Percentiles rank a stretch among this genome's conserved stretches.
These are phyloP conservation scores for Musa troglodytarum DNA, from an alignment of 176 grass and related monocot genomes.

Conservation along the genomic window DNA sequence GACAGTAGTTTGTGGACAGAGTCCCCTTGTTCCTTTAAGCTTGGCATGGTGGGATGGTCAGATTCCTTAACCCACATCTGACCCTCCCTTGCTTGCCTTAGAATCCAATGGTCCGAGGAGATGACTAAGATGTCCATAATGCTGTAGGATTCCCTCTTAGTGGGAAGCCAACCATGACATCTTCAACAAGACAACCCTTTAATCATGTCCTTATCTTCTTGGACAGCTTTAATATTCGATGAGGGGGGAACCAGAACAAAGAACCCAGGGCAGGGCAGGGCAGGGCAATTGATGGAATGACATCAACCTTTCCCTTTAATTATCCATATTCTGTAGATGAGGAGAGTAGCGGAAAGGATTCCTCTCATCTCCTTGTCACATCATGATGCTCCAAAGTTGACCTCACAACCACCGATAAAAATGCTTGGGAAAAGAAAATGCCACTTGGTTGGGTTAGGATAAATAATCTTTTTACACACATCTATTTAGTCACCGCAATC, in stretches of 20 bases:
- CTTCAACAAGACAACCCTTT: not conserved
- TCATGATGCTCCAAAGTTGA: not conserved
- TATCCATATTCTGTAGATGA: not conserved
- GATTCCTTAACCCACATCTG: conserved; percentile 5
- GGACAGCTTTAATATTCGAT: not conserved
- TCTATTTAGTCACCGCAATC: too few species aligned
- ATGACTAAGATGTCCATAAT: not conserved
- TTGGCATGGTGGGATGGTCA: not conserved
- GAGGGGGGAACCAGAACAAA: not conserved
- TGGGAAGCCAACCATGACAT: not conserved
- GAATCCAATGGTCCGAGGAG: not conserved
- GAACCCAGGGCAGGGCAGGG: not conserved
- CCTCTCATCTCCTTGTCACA: not conserved
- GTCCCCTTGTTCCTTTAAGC: not conserved
- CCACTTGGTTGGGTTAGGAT: too few species aligned
- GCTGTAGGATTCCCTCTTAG: not conserved
- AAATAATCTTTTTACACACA: too few species aligned
- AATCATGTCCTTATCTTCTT: conserved; percentile 5
- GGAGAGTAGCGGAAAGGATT: not conserved
- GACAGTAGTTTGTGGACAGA: not conserved
- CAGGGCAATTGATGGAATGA: not conserved
- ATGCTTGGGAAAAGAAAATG: too few species aligned
- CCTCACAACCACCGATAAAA: not conserved
- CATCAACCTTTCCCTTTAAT: not conserved
- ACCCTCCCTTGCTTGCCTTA: not conserved